These are phyloP conservation scores for Anastatica hierochuntica DNA, from an alignment of 345 rosid species.

Conservation along the genomic window DNA sequence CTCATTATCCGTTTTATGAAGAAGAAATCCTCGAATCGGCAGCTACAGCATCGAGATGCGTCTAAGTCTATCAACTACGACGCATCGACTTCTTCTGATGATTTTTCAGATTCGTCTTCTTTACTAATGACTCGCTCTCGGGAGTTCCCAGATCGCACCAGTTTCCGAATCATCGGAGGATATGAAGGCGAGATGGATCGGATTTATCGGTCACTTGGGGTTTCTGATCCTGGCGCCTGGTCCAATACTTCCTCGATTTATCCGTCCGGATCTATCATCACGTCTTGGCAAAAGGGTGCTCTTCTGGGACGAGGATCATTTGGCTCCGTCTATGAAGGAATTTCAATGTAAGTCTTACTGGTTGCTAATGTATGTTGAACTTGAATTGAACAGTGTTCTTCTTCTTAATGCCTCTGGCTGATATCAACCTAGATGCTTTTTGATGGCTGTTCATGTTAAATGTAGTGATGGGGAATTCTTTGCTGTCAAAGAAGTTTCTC, in stretches of 20 bases:
- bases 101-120: slow-evolving; percentile 30
- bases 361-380: not conserved
- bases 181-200: slow-evolving; percentile 56
- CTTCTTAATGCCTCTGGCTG: no score
- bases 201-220: slow-evolving; percentile 47
- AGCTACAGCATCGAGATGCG: slow-evolving; percentile 63
- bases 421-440: no score
- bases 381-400: no score
- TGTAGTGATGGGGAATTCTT: slow-evolving; percentile 74
- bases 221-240: slow-evolving; percentile 62
- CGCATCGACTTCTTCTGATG: slow-evolving; percentile 35
- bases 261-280: slow-evolving; percentile 35
- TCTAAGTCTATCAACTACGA: slow-evolving; percentile 53
- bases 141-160: slow-evolving; percentile 49
- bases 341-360: slow-evolving; percentile 53
- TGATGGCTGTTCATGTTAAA: not conserved
- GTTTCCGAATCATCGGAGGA: slow-evolving; percentile 77
- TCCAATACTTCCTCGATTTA: slow-evolving; percentile 56
- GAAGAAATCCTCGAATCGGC: slow-evolving; percentile 31
- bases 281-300: slow-evolving; percentile 61
- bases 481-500: slow-evolving; percentile 85
- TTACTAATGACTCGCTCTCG: slow-evolving; percentile 52
- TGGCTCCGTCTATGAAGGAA: slow-evolving; percentile 85
- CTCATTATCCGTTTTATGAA: no score
- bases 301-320: slow-evolving; percentile 89